Conservation (phyloP, 768 basidiomycete genomes). For the Xanthoconium stramineum region DNA sequence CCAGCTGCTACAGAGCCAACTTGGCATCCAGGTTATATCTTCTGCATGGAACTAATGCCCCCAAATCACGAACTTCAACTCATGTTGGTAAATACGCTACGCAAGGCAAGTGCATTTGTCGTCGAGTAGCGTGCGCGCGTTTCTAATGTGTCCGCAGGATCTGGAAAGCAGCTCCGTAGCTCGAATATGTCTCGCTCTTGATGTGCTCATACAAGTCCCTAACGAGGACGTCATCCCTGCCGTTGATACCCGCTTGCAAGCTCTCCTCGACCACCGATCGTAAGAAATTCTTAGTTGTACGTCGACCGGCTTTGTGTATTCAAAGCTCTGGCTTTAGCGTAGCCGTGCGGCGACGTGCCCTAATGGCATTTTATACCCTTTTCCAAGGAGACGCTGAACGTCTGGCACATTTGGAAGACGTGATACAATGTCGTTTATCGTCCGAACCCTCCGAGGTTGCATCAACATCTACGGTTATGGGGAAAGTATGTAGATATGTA, state of each 20-base stretch:
- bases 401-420: slow-evolving; percentile 38
- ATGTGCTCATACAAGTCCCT: slow-evolving; percentile 58
- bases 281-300: slow-evolving; percentile 47
- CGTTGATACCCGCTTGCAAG: slow-evolving; percentile 59
- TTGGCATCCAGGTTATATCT: slow-evolving; percentile 61
- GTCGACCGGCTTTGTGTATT: background rate
- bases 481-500: slow-evolving; percentile 22
- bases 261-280: slow-evolving; percentile 71
- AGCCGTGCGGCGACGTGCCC: slow-evolving; percentile 57
- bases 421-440: slow-evolving; percentile 13
- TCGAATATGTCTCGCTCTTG: slow-evolving; percentile 69
- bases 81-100: slow-evolving; percentile 83
- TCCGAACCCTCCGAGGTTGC: slow-evolving; percentile 7
- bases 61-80: slow-evolving; percentile 65
- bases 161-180: slow-evolving; percentile 55
- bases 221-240: slow-evolving; percentile 74
- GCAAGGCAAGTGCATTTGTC: slow-evolving; percentile 52
- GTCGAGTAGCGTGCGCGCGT: background rate
- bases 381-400: slow-evolving; percentile 45
- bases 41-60: slow-evolving; percentile 73
- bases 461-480: slow-evolving; percentile 10
- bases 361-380: slow-evolving; percentile 56
- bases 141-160: slow-evolving; percentile 48
- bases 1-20: background rate
- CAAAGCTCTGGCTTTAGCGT: slow-evolving; percentile 36